phyloP scores from a whole-genome alignment of 495 filamentous ascomycete genomes.

The Podospora tetraspora region DNA sequence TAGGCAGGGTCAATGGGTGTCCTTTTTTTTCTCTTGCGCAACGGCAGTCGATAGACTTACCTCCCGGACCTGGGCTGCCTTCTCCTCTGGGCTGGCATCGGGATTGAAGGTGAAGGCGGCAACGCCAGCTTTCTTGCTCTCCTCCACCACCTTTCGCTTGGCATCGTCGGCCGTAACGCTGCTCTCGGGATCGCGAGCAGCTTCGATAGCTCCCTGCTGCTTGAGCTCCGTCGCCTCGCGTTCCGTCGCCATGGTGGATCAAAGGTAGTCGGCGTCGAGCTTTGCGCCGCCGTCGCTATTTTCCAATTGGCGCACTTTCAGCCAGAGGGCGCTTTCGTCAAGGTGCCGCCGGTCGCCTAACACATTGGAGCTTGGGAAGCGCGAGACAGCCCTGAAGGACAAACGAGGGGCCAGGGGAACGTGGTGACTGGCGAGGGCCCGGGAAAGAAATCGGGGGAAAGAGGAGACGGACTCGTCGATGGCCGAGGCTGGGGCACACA shows the following conservation, averaged over 20 bases:
- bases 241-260: constrained; percentile 36
- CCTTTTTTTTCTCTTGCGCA: not conserved
- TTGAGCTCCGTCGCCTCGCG: constrained; percentile 57
- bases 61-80: constrained; percentile 69
- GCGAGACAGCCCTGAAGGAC: not conserved
- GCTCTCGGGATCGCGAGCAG: constrained; percentile 62
- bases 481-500: constrained; percentile 17
- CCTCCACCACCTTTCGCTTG: constrained; percentile 63
- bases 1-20: constrained; percentile 21
- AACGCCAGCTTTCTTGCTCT: constrained; percentile 69
- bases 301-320: constrained; percentile 21
- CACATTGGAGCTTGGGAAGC: not conserved
- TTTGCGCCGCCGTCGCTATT: constrained; percentile 16
- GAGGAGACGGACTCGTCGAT: constrained; percentile 2
- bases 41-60: constrained; percentile 51
- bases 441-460: constrained; percentile 3
- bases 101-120: constrained; percentile 83
- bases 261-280: constrained; percentile 6
- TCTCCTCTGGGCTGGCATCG: constrained; percentile 75
- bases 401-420: not conserved
- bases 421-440: not conserved
- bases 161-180: constrained; percentile 62
- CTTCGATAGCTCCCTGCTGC: constrained; percentile 69
- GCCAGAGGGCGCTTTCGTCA: not conserved
- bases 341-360: not conserved